Conservation (phyloP, 768 basidiomycete species). For the Albatrellus ellisii region DNA sequence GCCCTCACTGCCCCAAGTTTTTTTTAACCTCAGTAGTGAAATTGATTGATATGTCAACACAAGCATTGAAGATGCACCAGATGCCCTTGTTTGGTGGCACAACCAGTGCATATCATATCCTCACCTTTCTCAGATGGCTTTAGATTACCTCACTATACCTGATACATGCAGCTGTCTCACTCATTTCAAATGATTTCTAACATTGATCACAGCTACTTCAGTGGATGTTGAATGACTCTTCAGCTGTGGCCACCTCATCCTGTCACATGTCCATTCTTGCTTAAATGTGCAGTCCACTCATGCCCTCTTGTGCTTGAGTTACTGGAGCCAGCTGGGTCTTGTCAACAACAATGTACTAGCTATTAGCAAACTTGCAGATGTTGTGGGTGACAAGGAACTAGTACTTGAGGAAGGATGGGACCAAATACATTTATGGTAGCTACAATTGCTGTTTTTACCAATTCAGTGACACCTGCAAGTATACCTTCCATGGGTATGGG, state of each 20-base stretch:
- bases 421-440: too few species aligned
- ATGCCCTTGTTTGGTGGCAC: not conserved
- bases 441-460: too few species aligned
- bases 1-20: not conserved
- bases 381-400: not conserved
- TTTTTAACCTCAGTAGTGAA: not conserved
- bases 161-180: slow-evolving; percentile 11
- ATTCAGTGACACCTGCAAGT: too few species aligned
- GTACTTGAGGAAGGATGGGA: not conserved
- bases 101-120: not conserved
- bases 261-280: slow-evolving; percentile 5
- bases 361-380: not conserved
- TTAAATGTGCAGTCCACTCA: slow-evolving; percentile 11
- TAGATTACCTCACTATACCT: slow-evolving; percentile 16
- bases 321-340: slow-evolving; percentile 19
- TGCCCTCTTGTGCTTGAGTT: slow-evolving; percentile 21
- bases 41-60: not conserved
- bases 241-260: slow-evolving; percentile 8
- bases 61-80: not conserved
- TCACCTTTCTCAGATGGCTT: not conserved
- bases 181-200: slow-evolving; percentile 6
- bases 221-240: slow-evolving; percentile 8
- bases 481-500: too few species aligned
- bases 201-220: slow-evolving; percentile 9
- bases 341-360: slow-evolving; percentile 14